Evolutionary conservation across 805 yeast species (phyloP).

Genomic region (Ogataea ganodermae): DNA sequence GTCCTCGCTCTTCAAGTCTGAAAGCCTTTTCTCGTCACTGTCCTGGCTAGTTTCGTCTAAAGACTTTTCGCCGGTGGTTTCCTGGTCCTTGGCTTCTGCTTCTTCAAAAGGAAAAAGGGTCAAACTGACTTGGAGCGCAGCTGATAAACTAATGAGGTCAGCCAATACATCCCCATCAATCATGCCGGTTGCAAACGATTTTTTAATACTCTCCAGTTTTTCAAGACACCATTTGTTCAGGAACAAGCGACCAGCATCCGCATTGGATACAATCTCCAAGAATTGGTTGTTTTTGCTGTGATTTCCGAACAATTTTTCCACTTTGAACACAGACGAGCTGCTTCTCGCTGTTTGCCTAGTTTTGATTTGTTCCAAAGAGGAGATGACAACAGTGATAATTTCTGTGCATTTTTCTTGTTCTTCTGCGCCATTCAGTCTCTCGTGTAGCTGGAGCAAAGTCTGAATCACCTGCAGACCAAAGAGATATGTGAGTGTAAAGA

Average conservation of each 20-base stretch:
- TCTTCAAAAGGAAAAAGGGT: slow-evolving; percentile 17
- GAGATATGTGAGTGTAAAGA: slow-evolving; percentile 19
- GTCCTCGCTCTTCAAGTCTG: slow-evolving; percentile 13
- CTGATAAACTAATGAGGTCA: slow-evolving; percentile 17
- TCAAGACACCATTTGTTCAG: slow-evolving; percentile 22
- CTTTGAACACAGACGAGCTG: slow-evolving; percentile 7
- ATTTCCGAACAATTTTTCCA: slow-evolving; percentile 5
- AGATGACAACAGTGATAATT: slow-evolving; percentile 5
- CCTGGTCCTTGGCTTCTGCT: too few species aligned
- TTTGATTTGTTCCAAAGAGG: slow-evolving; percentile 16
- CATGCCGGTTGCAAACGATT: slow-evolving; percentile 11
- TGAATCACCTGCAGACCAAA: slow-evolving; percentile 20
- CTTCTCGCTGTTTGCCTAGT: slow-evolving; percentile 2
- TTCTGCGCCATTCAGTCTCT: neutral
- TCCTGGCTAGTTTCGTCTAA: too few species aligned
- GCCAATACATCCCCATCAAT: slow-evolving; percentile 18
- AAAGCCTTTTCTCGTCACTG: slow-evolving; percentile 9
- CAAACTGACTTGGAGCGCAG: slow-evolving; percentile 19
- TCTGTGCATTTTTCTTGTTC: slow-evolving; percentile 6
- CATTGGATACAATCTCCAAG: slow-evolving; percentile 12
- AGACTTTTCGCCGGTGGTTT: too few species aligned
- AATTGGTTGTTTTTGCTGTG: slow-evolving; percentile 1
- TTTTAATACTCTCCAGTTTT: slow-evolving; percentile 10
- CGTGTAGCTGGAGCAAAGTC: slow-evolving; percentile 13
- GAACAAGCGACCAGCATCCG: slow-evolving; percentile 15